A percentile compares a stretch with the other conserved stretches of the same genome.
These are phyloP conservation scores for Cyberlindnera sargentensis DNA, from an alignment of 805 yeast genomes.

Conservation along the genomic window DNA sequence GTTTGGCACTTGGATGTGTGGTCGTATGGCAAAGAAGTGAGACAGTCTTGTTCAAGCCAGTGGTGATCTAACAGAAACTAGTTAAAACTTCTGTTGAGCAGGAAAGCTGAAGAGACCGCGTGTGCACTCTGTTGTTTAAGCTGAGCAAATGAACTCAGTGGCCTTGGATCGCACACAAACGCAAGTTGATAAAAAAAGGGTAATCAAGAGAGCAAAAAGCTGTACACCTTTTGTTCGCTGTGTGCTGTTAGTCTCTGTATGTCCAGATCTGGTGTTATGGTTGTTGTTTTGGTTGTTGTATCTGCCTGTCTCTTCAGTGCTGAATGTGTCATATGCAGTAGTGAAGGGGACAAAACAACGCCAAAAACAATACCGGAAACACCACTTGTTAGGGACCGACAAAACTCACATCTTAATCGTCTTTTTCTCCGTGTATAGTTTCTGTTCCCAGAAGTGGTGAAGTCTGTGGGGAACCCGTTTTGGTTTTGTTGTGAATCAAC, in stretches of 20 bases:
- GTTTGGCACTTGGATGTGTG: slow-evolving; percentile 1
- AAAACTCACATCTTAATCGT: background rate
- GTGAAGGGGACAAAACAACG: background rate
- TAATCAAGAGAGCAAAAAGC: slow-evolving; percentile 9
- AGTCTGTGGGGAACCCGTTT: background rate
- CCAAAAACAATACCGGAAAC: too few relatives aligned
- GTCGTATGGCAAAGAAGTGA: slow-evolving; percentile 1
- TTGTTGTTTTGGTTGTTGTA: too few relatives aligned
- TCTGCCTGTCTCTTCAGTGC: too few relatives aligned
- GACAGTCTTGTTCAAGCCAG: background rate
- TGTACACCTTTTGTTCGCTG: slow-evolving; percentile 9
- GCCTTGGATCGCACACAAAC: slow-evolving; percentile 4
- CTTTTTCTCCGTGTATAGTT: background rate
- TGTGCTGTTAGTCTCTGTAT: background rate
- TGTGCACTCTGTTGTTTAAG: background rate
- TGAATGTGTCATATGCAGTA: background rate
- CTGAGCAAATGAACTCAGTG: background rate
- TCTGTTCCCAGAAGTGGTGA: background rate
- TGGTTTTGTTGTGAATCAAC: too few relatives aligned
- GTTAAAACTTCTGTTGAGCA: slow-evolving; percentile 2
- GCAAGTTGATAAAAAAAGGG: background rate
- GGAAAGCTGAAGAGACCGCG: background rate
- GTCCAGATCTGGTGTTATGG: background rate
- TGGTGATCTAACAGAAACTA: slow-evolving; percentile 1
- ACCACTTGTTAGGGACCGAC: too few relatives aligned